Conservation (phyloP, 495 filamentous ascomycete species). For the Penicilliopsis zonata region DNA sequence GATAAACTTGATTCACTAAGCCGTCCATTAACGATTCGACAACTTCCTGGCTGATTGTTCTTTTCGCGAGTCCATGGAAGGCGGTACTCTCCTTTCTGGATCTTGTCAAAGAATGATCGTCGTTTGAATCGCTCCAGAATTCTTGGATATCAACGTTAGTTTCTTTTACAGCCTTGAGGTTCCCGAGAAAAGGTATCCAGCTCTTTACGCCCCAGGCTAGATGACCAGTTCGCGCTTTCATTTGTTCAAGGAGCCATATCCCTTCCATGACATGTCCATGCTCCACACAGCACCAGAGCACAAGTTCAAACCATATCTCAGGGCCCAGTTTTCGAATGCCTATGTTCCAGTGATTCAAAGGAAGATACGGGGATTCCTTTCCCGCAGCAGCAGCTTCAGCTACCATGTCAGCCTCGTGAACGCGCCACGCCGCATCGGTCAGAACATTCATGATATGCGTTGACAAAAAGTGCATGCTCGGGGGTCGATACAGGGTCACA, state of each 20-base stretch:
- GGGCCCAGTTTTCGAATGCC: constrained; percentile 40
- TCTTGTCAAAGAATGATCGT: constrained; percentile 7
- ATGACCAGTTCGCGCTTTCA: constrained; percentile 16
- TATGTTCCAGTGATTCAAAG: constrained; percentile 37
- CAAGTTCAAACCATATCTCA: constrained; percentile 54
- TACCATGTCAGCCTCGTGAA: constrained; percentile 33
- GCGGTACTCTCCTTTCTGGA: constrained; percentile 9
- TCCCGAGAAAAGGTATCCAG: constrained; percentile 22
- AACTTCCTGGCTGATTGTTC: constrained; percentile 48
- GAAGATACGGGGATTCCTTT: constrained; percentile 38
- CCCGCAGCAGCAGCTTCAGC: constrained; percentile 32
- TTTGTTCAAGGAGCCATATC: constrained; percentile 31
- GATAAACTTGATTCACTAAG: constrained; percentile 28
- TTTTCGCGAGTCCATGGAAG: constrained; percentile 32
- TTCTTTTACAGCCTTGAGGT: constrained; percentile 15
- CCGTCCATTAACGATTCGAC: constrained; percentile 40
- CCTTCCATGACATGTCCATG: constrained; percentile 46
- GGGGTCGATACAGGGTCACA: constrained; percentile 36
- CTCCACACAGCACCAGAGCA: constrained; percentile 57
- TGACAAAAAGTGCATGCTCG: constrained; percentile 43
- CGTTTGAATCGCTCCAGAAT: constrained; percentile 21
- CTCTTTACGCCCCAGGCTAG: constrained; percentile 27
- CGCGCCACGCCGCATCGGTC: constrained; percentile 49
- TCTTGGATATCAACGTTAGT: constrained; percentile 23
- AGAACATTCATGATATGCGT: constrained; percentile 47